phyloP scores from a whole-genome alignment of 2,329 filamentous ascomycete genomes.

The Bimuria novae-zelandiae region DNA sequence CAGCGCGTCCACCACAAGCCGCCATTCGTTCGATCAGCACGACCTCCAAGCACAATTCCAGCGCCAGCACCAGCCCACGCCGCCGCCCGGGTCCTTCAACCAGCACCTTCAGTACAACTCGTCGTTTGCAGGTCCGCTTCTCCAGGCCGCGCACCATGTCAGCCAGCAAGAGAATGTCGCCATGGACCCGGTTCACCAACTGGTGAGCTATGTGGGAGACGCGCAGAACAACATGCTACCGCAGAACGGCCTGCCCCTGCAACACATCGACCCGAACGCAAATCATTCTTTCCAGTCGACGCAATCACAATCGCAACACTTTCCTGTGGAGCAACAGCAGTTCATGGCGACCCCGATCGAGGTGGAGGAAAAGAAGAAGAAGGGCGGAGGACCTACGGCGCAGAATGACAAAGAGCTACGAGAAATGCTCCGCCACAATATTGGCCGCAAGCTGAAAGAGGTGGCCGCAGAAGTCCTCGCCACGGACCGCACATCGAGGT shows the following conservation, averaged over 20 bases:
- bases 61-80: conserved; percentile 20
- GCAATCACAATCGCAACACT: conserved; percentile 18
- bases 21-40: conserved; percentile 48
- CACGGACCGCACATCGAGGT: conserved; percentile 79
- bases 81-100: conserved; percentile 15
- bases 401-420: conserved; percentile 83
- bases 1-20: conserved; percentile 55
- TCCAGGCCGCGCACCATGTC: conserved; percentile 44
- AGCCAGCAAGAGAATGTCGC: conserved; percentile 42
- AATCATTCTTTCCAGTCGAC: conserved; percentile 33
- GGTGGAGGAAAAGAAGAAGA: conserved; percentile 56
- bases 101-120: conserved; percentile 35
- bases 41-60: conserved; percentile 27
- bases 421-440: conserved; percentile 72
- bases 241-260: conserved; percentile 24
- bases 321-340: conserved; percentile 23
- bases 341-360: conserved; percentile 36
- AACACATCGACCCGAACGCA: conserved; percentile 31
- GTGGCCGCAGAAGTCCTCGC: conserved; percentile 77
- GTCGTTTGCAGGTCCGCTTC: conserved; percentile 38
- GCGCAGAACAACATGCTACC: conserved; percentile 24
- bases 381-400: conserved; percentile 65
- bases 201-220: conserved; percentile 35
- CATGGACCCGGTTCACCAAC: conserved; percentile 41
- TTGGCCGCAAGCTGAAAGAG: conserved; percentile 68